Percentiles rank a stretch among this genome's conserved stretches.
Evolutionary conservation across 176 grass and related monocot genomes (phyloP).

Genomic region (Musa itinerans): DNA sequence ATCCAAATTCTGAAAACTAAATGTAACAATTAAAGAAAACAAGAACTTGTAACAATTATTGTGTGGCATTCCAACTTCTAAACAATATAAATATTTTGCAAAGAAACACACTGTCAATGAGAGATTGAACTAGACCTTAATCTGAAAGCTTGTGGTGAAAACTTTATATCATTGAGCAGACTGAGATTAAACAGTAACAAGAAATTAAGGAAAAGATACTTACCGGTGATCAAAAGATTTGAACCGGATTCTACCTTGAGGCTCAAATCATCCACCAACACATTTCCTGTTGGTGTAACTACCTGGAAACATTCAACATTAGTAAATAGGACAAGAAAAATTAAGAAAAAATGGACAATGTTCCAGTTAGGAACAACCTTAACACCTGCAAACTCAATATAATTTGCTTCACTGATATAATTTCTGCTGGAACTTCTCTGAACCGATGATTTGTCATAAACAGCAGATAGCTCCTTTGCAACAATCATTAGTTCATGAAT

Average conservation of each 20-base stretch:
- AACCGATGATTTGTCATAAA: constrained; percentile 41
- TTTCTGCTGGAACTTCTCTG: constrained; percentile 49
- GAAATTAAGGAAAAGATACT: constrained; percentile 12
- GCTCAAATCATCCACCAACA: constrained; percentile 84
- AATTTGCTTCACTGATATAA: constrained; percentile 86
- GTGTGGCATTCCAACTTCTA: too few species aligned
- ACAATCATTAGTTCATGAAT: constrained; percentile 89
- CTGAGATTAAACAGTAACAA: not conserved
- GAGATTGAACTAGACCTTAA: too few species aligned
- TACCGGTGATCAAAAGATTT: constrained; percentile 98
- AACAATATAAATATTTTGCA: too few species aligned
- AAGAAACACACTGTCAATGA: too few species aligned
- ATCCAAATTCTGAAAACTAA: too few species aligned
- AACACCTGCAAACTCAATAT: constrained; percentile 90
- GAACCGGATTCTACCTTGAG: constrained; percentile 84
- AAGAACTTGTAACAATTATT: too few species aligned
- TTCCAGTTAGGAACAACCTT: constrained; percentile 47
- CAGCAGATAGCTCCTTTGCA: constrained; percentile 56
- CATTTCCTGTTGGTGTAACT: constrained; percentile 86
- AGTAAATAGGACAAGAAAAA: constrained; percentile 25
- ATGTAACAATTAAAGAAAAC: too few species aligned
- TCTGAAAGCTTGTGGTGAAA: not conserved
- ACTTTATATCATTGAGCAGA: not conserved
- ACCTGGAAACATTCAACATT: constrained; percentile 51
- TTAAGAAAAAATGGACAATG: constrained; percentile 8